Conservation (phyloP, 2,329 filamentous ascomycete species). For the Penicillium oxalicum region DNA sequence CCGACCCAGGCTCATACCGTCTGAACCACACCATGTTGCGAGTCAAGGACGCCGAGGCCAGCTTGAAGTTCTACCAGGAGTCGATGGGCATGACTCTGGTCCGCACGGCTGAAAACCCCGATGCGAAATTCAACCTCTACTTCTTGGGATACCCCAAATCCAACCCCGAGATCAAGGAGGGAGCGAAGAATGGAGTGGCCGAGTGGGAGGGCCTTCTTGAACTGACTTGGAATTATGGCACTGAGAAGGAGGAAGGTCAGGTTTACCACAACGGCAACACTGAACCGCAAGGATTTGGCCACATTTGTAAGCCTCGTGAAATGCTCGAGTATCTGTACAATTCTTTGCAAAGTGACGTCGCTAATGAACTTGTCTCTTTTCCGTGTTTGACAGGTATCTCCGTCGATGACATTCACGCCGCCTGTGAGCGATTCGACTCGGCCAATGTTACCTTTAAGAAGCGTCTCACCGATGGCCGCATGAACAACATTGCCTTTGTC, state of each 20-base stretch:
- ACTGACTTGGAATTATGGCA: constrained; percentile 74
- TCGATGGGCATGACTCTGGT: constrained; percentile 81
- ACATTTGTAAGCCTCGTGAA: constrained; percentile 61
- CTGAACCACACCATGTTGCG: constrained; percentile 72
- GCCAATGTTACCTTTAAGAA: constrained; percentile 89
- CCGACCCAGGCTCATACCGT: constrained; percentile 69
- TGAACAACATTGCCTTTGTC: constrained; percentile 92
- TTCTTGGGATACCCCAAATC: constrained; percentile 74
- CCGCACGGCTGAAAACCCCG: constrained; percentile 63
- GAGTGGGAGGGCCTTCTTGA: constrained; percentile 80
- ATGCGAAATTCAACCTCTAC: constrained; percentile 79
- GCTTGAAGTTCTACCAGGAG: constrained; percentile 75
- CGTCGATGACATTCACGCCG: constrained; percentile 82
- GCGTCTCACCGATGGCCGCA: constrained; percentile 78
- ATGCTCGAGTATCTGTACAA: too few relatives aligned
- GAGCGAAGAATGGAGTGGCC: constrained; percentile 52
- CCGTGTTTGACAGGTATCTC: constrained; percentile 52
- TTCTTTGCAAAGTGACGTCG: too few relatives aligned
- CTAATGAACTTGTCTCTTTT: too few relatives aligned
- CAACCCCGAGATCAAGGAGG: constrained; percentile 48
- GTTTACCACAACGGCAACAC: constrained; percentile 95
- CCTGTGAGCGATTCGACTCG: constrained; percentile 79
- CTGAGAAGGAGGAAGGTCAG: constrained; percentile 67
- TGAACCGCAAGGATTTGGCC: constrained; percentile 87
- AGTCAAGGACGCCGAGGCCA: constrained; percentile 73